Evolutionary conservation across 306 rosid genomes (phyloP), one percentile per base, ranked within the genome.

Genomic region (Citrullus colocynthis): DNA sequence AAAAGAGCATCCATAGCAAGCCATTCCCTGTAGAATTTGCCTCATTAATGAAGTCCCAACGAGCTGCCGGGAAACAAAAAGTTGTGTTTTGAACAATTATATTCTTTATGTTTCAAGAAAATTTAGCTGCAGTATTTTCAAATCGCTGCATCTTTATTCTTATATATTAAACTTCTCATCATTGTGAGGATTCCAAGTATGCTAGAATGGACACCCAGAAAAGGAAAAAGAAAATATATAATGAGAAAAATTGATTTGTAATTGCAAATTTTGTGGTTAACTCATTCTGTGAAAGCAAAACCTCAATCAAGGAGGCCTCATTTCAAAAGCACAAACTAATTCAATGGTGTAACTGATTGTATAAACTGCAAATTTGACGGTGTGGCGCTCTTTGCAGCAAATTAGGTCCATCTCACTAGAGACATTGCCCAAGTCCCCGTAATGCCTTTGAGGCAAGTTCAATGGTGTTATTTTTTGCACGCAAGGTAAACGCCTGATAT

Each of bases 401-500:
- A 4, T 51, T 49, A 51, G 54, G 45, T 6, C 2, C 1, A 6
- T 42, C 44, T 41, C 44, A 36, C 39, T 36, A 3, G 39, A 5
- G 39, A 36, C 5, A 36, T 36, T 36, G 2, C 3, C 36, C 36
- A 2, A 32, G 36, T 32, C 36, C 36, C 36, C 36, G 4, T 32
- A 32, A 32, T 3, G 44, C 6, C 44, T 39, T 39, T 39, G 44
- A 39, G 44, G 45, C 10, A 1, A 42, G 32, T 44, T 59, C 51
- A 41, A 28, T 56, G 72, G n/a, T 70, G 58, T 85, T 82, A 91
- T 75, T 90, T 94, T 88, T 85, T 91, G 82, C 78, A 80, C 9
- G 93, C 82, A 45, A 89, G 84, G 84, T 91, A 92, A 76, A 95
- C 82, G 81, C 99, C 97, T 0, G 97, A 91, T 72, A 91, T 36